Conservation (phyloP, 495 filamentous ascomycete genomes). For the Aspergillus conjunctus region DNA sequence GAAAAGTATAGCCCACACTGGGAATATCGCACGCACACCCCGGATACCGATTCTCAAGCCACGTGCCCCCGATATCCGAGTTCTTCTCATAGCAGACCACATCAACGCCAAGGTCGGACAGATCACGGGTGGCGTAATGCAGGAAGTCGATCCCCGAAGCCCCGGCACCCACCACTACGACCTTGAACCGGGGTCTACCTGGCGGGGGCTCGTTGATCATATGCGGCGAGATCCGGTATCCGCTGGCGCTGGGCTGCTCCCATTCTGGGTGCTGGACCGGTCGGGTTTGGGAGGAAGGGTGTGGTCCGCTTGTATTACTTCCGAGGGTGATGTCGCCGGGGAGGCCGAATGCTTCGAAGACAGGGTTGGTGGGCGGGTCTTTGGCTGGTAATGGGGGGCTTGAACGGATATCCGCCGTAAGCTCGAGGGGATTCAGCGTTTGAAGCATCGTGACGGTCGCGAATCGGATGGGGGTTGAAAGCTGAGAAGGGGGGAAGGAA, state of each 20-base stretch:
- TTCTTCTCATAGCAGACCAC: not conserved
- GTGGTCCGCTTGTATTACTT: constrained; percentile 2
- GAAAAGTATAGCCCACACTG: not conserved
- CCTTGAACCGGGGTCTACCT: not conserved
- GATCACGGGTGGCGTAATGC: not conserved
- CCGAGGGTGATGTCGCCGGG: constrained; percentile 1
- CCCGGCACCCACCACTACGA: not conserved
- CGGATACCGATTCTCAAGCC: not conserved
- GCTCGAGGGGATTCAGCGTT: not conserved
- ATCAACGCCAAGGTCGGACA: not conserved
- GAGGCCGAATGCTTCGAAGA: constrained; percentile 1
- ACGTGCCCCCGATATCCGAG: not conserved
- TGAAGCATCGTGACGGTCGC: not conserved
- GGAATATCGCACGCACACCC: constrained; percentile 1
- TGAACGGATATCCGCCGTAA: not conserved
- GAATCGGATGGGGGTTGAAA: too few species aligned
- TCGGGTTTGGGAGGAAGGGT: not conserved
- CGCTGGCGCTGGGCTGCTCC: not conserved
- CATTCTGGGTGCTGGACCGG: constrained; percentile 7
- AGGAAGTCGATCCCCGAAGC: not conserved
- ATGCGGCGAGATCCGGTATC: not conserved
- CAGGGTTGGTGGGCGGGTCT: not conserved
- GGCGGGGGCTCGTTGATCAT: not conserved
- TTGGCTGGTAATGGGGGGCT: not conserved
- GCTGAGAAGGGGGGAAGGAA: too few species aligned